Evolutionary conservation across 108 stramenopile species (phyloP).

Genomic region (Pelagomonas calceolata): DNA sequence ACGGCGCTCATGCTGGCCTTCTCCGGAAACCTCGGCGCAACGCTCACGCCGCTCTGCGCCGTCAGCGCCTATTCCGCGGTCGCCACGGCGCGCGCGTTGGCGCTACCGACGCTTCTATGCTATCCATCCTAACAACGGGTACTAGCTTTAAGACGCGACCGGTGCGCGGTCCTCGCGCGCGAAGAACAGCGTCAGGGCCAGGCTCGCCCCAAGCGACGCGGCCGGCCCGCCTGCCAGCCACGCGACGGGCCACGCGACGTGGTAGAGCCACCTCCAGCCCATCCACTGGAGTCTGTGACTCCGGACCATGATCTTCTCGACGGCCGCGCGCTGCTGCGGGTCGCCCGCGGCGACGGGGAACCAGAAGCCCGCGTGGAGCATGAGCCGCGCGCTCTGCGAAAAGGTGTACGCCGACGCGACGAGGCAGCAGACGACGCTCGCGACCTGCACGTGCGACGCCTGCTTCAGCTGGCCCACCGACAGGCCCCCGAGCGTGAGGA

Average conservation of each 20-base stretch:
- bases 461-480: not conserved
- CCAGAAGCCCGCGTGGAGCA: conserved; percentile 6
- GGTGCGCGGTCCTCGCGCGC: not conserved
- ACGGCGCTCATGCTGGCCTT: conserved; percentile 47
- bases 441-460: not conserved
- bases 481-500: not conserved
- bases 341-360: not conserved
- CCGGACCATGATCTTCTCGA: not conserved
- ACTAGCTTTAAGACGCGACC: too few relatives aligned
- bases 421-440: not conserved
- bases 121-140: too few relatives aligned
- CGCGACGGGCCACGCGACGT: not conserved
- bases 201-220: not conserved
- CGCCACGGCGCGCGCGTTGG: too few relatives aligned
- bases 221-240: not conserved
- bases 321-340: not conserved
- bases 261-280: not conserved
- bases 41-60: too few relatives aligned
- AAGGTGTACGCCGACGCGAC: not conserved
- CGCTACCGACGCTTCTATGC: not conserved
- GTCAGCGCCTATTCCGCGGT: too few relatives aligned
- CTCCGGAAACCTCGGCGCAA: conserved; percentile 8
- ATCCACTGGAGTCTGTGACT: not conserved
- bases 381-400: not conserved
- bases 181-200: not conserved